phyloP scores from a whole-genome alignment of 345 rosid species.

The Dimocarpus longan region DNA sequence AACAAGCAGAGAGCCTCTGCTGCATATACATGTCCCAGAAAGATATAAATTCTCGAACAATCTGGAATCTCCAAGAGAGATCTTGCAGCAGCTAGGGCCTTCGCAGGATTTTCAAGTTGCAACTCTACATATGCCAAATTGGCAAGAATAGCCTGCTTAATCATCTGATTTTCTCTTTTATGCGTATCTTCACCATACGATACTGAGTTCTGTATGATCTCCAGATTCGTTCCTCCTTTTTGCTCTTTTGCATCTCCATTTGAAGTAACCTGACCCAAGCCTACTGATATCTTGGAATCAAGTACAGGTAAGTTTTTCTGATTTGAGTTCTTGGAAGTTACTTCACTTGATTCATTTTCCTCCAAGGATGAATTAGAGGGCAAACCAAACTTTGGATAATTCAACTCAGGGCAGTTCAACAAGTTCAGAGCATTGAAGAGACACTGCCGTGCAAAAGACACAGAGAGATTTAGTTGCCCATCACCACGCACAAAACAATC shows the following conservation, averaged over 20 bases:
- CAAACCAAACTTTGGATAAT: conserved; percentile 40
- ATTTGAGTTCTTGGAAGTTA: conserved; percentile 36
- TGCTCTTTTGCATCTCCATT: conserved; percentile 79
- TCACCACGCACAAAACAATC: conserved; percentile 38
- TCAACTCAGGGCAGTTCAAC: conserved; percentile 49
- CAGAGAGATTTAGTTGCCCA: conserved; percentile 69
- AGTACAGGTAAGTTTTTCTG: conserved; percentile 38
- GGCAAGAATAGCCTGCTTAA: conserved; percentile 79
- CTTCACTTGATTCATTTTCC: conserved; percentile 52
- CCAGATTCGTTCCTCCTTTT: conserved; percentile 72
- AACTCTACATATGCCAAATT: conserved; percentile 82
- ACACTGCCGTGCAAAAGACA: conserved; percentile 80
- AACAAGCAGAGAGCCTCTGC: conserved; percentile 96
- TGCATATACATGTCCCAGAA: conserved; percentile 79
- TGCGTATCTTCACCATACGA: conserved; percentile 50
- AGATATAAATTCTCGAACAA: conserved; percentile 71
- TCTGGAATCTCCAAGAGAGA: conserved; percentile 71
- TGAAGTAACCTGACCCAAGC: conserved; percentile 52
- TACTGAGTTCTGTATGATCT: conserved; percentile 62
- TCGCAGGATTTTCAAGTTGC: conserved; percentile 82
- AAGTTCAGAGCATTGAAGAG: conserved; percentile 76
- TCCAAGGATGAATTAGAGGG: conserved; percentile 46
- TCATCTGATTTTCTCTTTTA: conserved; percentile 57
- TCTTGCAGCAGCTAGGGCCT: conserved; percentile 67
- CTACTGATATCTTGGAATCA: conserved; percentile 44